A percentile compares a stretch with the other conserved stretches of the same genome.
phyloP scores from a whole-genome alignment of 176 grass and related monocot species.

The Triticum urartu region DNA sequence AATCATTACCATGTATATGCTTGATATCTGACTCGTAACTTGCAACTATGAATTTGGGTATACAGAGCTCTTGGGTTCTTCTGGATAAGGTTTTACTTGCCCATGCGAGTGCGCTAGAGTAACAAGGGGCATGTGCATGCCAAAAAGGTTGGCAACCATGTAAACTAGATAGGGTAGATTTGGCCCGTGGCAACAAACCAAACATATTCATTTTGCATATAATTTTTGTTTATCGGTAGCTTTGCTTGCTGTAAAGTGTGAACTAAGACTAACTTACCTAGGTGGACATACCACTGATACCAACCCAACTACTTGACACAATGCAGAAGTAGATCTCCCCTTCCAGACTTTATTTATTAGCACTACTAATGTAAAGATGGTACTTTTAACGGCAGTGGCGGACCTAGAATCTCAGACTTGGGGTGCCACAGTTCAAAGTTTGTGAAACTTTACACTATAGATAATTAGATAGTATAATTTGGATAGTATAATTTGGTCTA shows the following conservation, averaged over 20 bases:
- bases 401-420: no score
- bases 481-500: no score
- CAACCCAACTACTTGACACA: not conserved
- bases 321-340: not conserved
- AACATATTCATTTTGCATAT: not conserved
- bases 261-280: conserved; percentile 21
- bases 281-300: not conserved
- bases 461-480: no score
- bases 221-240: not conserved
- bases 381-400: not conserved
- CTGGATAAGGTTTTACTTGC: not conserved
- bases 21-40: conserved; percentile 8
- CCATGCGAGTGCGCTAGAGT: not conserved
- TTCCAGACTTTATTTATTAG: not conserved
- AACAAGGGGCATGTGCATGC: not conserved
- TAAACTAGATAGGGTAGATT: not conserved
- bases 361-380: not conserved
- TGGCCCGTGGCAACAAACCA: not conserved
- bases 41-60: conserved; percentile 25
- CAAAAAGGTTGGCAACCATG: not conserved
- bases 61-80: not conserved
- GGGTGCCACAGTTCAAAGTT: no score
- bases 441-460: no score
- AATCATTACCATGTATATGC: not conserved
- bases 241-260: conserved; percentile 10